These are phyloP conservation scores for Rostrohypoxylon terebratum DNA, from an alignment of 495 filamentous ascomycete genomes.

Conservation along the genomic window DNA sequence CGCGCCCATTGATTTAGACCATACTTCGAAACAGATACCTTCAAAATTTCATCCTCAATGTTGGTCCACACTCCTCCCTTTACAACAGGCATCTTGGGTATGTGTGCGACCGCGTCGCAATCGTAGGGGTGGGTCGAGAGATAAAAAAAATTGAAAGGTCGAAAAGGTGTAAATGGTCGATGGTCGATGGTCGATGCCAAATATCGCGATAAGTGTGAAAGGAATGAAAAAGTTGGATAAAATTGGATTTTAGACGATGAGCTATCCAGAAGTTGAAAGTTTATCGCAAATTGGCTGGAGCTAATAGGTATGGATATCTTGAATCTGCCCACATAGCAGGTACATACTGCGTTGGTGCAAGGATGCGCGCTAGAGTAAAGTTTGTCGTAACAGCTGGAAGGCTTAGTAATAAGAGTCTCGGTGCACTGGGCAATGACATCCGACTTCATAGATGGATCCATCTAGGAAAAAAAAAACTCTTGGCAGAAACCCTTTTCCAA, in stretches of 20 bases:
- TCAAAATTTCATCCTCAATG: conserved; percentile 92
- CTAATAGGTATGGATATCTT: too few species aligned
- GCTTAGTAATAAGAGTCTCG: neutral
- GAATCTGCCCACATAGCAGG: neutral
- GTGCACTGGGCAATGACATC: neutral
- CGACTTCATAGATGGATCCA: too few species aligned
- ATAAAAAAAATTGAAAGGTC: too few species aligned
- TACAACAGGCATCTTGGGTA: conserved; percentile 86
- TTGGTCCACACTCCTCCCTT: conserved; percentile 96
- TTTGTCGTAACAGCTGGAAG: neutral
- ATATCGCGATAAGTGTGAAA: neutral
- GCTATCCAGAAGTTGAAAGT: neutral
- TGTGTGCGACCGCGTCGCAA: conserved; percentile 8
- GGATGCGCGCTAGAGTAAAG: conserved; percentile 1
- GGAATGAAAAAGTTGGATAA: neutral
- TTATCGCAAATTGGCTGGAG: neutral
- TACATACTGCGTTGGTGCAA: neutral
- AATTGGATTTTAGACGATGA: neutral
- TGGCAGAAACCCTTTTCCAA: too few species aligned
- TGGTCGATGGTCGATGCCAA: neutral
- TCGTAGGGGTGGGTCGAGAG: neutral
- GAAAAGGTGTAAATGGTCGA: neutral
- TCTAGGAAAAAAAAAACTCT: too few species aligned
- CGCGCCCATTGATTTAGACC: conserved; percentile 99
- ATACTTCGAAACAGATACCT: conserved; percentile 95